phyloP scores from a whole-genome alignment of 805 yeast species.

The Sugiyamaella mastotermitis region DNA sequence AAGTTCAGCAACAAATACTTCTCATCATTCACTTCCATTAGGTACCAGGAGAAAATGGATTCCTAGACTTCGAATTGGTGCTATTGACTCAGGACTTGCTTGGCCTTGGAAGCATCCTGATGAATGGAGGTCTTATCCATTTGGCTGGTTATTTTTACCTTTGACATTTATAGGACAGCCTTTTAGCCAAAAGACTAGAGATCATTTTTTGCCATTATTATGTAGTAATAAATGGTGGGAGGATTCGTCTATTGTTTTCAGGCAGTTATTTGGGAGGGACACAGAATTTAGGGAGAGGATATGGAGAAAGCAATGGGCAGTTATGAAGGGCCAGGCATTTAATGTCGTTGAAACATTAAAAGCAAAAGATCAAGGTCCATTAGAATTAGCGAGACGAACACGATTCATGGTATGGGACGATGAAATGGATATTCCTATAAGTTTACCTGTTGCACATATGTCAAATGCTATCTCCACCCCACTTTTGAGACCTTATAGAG shows the following conservation, averaged over 20 bases:
- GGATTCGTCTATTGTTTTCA: constrained; percentile 42
- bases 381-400: constrained; percentile 57
- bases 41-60: constrained; percentile 45
- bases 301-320: constrained; percentile 65
- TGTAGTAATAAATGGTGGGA: constrained; percentile 71
- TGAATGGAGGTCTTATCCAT: constrained; percentile 75
- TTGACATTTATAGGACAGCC: constrained; percentile 60
- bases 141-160: constrained; percentile 72
- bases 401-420: constrained; percentile 57
- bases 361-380: constrained; percentile 53
- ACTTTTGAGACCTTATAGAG: constrained; percentile 8
- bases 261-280: constrained; percentile 48
- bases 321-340: constrained; percentile 72
- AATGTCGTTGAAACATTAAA: constrained; percentile 64
- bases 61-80: constrained; percentile 52
- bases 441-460: constrained; percentile 34
- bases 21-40: constrained; percentile 40
- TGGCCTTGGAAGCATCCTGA: constrained; percentile 82
- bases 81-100: constrained; percentile 69
- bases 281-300: constrained; percentile 56
- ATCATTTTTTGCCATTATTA: constrained; percentile 50
- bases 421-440: constrained; percentile 50
- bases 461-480: constrained; percentile 42
- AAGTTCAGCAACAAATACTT: constrained; percentile 5
- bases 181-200: constrained; percentile 48